Base-by-base conservation (phyloP, 345 rosid genomes). In the Rhizophora mangle region DNA sequence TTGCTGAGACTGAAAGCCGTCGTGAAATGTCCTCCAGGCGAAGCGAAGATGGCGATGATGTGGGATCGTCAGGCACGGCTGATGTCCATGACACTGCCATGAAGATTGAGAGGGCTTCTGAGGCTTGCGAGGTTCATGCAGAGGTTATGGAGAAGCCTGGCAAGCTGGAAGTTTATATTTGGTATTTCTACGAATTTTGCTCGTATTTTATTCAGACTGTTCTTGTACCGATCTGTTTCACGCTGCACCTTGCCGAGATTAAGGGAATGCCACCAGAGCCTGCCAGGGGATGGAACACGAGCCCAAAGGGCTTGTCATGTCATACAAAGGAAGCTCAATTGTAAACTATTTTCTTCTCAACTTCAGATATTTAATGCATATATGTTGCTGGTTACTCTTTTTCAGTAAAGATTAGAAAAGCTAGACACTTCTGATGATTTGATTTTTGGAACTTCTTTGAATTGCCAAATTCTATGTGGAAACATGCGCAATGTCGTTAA, bases 111-210 rank as follows among this genome's bases (percentile, higher is more conserved):
- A 74, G 77, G 53, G 78, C 63, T 0, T 47, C n/a, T 39, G 80
- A 62, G 16, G 74, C 20, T 15, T 62, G 71, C 36, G 31, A 13
- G 6, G 70, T 47, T n/a, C 30, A 64, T 46, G 29, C 43, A 3
- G 52, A 70, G 46, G 8, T 64, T 6, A 55, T 59, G 51, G 76
- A 60, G 30, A 77, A 66, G 70, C 89, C 92, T 0, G 9, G 68
- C 0, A 82, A 54, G 52, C 22, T 21, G 26, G 90, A 88, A 46
- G 72, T 77, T 19, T 74, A 81, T 81, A 34, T 56, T 37, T 88
- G 93, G 93, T 85, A 77, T 72, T 70, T 80, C 30, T 81, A 88
- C 31, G 88, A 74, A 49, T 64, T 85, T 0, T 81, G 90, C 75
- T 76, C 93, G 13, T 70, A 83, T 64, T 86, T 81, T 31, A 72